Evolutionary conservation across 2,329 filamentous ascomycete species (phyloP), one percentile per base, ranked within the genome.

Genomic region (Shiraia sp.): DNA sequence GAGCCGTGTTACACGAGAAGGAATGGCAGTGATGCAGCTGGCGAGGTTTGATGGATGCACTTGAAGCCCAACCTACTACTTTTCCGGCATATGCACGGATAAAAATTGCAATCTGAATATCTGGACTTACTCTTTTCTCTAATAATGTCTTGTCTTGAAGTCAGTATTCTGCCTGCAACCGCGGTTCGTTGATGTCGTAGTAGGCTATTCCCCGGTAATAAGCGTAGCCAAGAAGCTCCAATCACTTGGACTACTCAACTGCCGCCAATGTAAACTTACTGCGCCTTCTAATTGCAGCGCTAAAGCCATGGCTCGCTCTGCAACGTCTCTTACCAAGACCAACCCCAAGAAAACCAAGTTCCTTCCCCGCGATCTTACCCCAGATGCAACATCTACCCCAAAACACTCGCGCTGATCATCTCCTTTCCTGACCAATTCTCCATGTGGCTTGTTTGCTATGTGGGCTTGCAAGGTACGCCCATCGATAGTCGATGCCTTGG

Each of bases 311-410:
- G n/a, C 23, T 30, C 25, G 19, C 26, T 32, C 24, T n/a, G n/a
- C n/a, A n/a, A 28, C 16, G 23, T 15, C 16, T 14, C 9, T 16
- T 24, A 14, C 45, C 45, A 47, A 42, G 40, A 45, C 42, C 25
- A 34, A n/a, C 10, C 36, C 49, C 46, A 52, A 49, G 43, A 47
- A 17, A 31, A 28, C 41, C 49, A 49, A 52, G 47, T 42, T 33
- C 38, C 29, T 49, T 52, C 49, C 49, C 49, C 49, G 49, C 49
- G 49, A 45, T 37, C 29, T 40, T 41, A 40, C 29, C 46, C 43
- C 46, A 38, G 40, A 40, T 26, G 30, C 25, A 27, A n/a, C 22
- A 12, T 25, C 30, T 24, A 32, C 36, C 48, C 42, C 36, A 37
- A 24, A 19, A 41, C 33, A 28, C 27, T 15, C 14, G 8, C 14